Base-by-base conservation (phyloP, 78 protist species). In the Mantamonas sphyraenae region DNA sequence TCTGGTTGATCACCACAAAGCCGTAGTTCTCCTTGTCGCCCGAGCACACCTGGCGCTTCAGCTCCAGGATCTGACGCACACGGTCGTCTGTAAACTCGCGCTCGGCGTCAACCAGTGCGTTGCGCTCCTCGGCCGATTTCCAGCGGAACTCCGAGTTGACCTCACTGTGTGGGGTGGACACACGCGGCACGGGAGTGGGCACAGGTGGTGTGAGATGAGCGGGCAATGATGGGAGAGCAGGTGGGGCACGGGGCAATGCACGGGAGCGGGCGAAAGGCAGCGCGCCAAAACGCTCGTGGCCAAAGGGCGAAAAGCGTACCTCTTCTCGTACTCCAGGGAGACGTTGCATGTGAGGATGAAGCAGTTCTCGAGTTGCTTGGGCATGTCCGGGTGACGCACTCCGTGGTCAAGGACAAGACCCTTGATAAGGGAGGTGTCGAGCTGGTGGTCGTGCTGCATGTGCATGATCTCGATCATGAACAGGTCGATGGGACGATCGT, bases 321-420 rank as follows among this genome's bases (percentile, higher is more conserved):
- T 81, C 82, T 92, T 93, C 77, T 95, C 98, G 73, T 88, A 98
- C 68, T 98, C 99, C 50, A 98, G 85, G 30, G 95, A 86, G 57
- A 95, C 95, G 85, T 97, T 97, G 77, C 89, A 68, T 17, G 90
- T 95, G 53, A 96, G 85, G 57, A 96, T 73, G 80, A 57, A 82
- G 53, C 83, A 59, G 59, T 97, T 85, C 64, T 80, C 78, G 3
- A 85, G 53, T 38, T 35, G 28, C 81, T 81, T 87, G 50, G 94
- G 93, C 99, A 97, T 97, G 82, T 90, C 98, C 38, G 98, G 99
- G 68, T 96, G 99, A 24, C 99, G 83, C 0, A 95, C 80, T 17
- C 99, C 99, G 79, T 98, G 99, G 71, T 98, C 99, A 9, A 98
- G 72, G 20, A 98, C 99, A 3, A 97, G 84, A 47, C 99, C 99